phyloP scores from a whole-genome alignment of 352 stramenopile genomes.

The Globisporangium abappressorium region DNA sequence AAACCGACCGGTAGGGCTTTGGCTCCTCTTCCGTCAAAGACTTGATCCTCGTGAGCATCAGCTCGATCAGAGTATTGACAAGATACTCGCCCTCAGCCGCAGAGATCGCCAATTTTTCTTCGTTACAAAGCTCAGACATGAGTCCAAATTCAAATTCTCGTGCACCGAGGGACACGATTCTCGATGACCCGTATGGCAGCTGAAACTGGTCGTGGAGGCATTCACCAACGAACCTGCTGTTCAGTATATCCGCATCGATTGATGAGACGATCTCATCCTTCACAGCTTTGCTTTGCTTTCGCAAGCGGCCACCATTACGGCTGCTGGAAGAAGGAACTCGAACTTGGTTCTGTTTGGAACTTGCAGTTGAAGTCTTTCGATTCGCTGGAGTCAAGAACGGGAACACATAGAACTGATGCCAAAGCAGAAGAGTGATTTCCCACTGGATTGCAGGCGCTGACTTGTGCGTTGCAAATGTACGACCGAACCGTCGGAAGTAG shows the following conservation, averaged over 20 bases:
- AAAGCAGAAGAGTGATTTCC: conserved; percentile 7
- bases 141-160: conserved; percentile 5
- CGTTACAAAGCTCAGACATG: background rate
- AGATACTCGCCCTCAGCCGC: background rate
- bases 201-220: conserved; percentile 5
- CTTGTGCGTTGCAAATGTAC: conserved; percentile 6
- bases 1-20: background rate
- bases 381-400: background rate
- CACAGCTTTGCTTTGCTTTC: background rate
- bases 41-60: background rate
- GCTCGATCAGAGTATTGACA: conserved; percentile 7
- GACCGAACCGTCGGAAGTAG: conserved; percentile 4
- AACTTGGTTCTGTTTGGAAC: background rate
- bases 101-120: background rate
- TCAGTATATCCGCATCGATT: background rate
- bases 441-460: background rate
- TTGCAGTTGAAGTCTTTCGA: background rate
- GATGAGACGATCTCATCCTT: conserved; percentile 1
- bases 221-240: background rate
- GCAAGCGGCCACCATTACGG: background rate
- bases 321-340: background rate
- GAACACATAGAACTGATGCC: conserved; percentile 4
- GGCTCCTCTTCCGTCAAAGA: background rate
- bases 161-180: background rate
- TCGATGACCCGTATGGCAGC: background rate